Base-by-base conservation (phyloP, 2,329 filamentous ascomycete genomes). In the Penicillium sp. region DNA sequence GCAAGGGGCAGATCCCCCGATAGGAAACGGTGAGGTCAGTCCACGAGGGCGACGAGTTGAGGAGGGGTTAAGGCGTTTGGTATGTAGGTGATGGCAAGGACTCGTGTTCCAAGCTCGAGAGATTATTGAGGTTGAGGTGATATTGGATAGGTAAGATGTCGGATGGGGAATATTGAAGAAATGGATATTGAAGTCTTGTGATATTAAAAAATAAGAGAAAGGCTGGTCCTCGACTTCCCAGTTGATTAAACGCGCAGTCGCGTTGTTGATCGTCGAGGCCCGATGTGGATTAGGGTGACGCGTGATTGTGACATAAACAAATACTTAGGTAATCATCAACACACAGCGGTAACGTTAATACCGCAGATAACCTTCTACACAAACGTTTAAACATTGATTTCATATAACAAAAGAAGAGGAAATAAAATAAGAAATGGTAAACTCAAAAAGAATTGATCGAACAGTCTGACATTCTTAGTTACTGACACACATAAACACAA, bases 1-100 rank as follows among this genome's bases (percentile, higher is more conserved):
- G 46, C 56, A 61, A 61, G 59, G 59, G 59, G 51, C 51, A 48
- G 46, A 41, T 57, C 53, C 57, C 58, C 51, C 53, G 52, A 48
- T 42, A 44, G 30, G 18, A 49, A 36, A 40, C 18, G 39, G 29
- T 41, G 53, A 49, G 43, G 45, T 58, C 39, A 49, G 43, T 51
- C 53, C 56, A 59, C 56, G 54, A 53, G 57, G 53, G 46, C 46
- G 40, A 35, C 38, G 52, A 56, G 37, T 45, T 10, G 48, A 53
- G 47, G 53, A 35, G 42, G 38, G 49, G 49, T 46, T 38, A 18
- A 19, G 19, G 39, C 40, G 16, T 33, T 35, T 40, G 27, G 33
- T 29, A 40, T 29, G 41, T 31, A 22, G 30, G 29, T 34, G 34
- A 25, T 25, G 5, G 22, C 22, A 25, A 25, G 22, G 22, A 25